phyloP scores from a whole-genome alignment of 306 rosid genomes.

The Cucumis cinereus region DNA sequence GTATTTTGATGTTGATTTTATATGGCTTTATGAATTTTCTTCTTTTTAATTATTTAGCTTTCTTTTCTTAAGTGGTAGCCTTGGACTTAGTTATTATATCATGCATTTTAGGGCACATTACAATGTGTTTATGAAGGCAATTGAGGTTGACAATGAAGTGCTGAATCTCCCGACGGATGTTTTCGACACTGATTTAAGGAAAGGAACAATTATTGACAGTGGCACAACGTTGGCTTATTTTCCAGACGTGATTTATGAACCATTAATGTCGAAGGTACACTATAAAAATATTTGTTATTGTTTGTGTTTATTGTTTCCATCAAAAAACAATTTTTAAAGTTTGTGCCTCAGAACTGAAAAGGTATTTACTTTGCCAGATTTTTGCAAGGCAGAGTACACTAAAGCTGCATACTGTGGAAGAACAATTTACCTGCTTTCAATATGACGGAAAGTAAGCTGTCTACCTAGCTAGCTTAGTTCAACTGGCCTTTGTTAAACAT shows the following conservation, averaged over 20 bases:
- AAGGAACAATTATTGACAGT: slow-evolving; percentile 72
- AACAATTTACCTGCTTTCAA: slow-evolving; percentile 48
- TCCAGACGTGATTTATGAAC: slow-evolving; percentile 31
- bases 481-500: not conserved
- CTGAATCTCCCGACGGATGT: slow-evolving; percentile 45
- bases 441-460: slow-evolving; percentile 33
- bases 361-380: slow-evolving; percentile 24
- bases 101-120: slow-evolving; percentile 64
- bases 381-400: slow-evolving; percentile 30
- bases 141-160: slow-evolving; percentile 52
- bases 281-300: not conserved
- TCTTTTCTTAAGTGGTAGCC: slow-evolving; percentile 15
- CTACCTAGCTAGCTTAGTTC: not conserved
- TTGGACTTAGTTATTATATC: slow-evolving; percentile 21
- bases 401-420: slow-evolving; percentile 33
- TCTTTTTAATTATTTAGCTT: slow-evolving; percentile 8
- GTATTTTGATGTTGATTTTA: not conserved
- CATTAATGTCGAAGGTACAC: slow-evolving; percentile 40
- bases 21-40: slow-evolving; percentile 9
- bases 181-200: slow-evolving; percentile 35
- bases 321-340: slow-evolving; percentile 6
- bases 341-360: slow-evolving; percentile 13
- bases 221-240: slow-evolving; percentile 92
- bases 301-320: not conserved
- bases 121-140: slow-evolving; percentile 60